Evolutionary conservation across 345 rosid species (phyloP).

Genomic region (Moringa oleifera): DNA sequence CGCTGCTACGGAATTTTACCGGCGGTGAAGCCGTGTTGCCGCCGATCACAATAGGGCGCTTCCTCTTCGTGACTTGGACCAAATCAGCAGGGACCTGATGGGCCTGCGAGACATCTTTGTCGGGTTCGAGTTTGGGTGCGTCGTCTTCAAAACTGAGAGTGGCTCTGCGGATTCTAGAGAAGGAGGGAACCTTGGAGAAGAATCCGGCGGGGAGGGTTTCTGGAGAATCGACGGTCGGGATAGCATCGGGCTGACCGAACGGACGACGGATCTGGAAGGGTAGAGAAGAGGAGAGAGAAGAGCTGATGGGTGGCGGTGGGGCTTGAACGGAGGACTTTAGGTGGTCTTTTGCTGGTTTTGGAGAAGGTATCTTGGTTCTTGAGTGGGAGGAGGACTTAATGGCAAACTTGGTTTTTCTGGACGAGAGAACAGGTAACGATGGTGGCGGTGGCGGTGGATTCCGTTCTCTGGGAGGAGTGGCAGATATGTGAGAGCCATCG

Average conservation of each 20-base stretch:
- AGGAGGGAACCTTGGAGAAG: slow-evolving; percentile 54
- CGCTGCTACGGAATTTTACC: slow-evolving; percentile 42
- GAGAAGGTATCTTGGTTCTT: slow-evolving; percentile 24
- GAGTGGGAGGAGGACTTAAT: slow-evolving; percentile 26
- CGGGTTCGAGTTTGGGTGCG: not conserved
- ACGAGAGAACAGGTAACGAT: slow-evolving; percentile 7
- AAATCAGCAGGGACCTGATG: not conserved
- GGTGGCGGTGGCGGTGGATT: slow-evolving; percentile 20
- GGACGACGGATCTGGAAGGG: slow-evolving; percentile 65
- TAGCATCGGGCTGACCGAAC: slow-evolving; percentile 16
- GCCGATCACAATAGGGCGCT: slow-evolving; percentile 56
- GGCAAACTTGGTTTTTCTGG: slow-evolving; percentile 18
- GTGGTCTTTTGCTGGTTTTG: slow-evolving; percentile 14
- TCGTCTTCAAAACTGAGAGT: slow-evolving; percentile 39
- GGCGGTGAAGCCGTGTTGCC: slow-evolving; percentile 28
- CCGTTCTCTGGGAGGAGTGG: slow-evolving; percentile 74
- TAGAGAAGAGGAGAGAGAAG: slow-evolving; percentile 30
- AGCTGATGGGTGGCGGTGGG: slow-evolving; percentile 5
- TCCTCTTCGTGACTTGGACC: slow-evolving; percentile 13
- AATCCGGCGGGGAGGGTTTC: slow-evolving; percentile 49
- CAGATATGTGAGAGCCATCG: slow-evolving; percentile 79
- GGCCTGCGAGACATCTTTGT: not conserved
- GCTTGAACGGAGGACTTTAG: slow-evolving; percentile 17
- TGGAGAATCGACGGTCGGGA: slow-evolving; percentile 21
- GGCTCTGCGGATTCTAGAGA: slow-evolving; percentile 47